Conservation (phyloP, 495 filamentous ascomycete genomes). For the Neurospora tetrasperma region DNA sequence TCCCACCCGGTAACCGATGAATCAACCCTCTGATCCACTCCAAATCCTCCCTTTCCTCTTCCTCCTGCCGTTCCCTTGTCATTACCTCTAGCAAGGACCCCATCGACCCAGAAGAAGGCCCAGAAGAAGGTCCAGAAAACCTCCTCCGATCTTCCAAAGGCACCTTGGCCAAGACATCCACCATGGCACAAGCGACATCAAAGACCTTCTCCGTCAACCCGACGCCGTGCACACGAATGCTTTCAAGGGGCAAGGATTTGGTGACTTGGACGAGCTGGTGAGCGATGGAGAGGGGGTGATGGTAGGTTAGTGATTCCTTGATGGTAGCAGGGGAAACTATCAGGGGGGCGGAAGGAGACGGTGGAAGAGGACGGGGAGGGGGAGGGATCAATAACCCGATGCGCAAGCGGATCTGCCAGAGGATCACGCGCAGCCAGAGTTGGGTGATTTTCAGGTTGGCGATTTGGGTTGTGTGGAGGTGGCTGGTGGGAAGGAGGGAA, state of each 20-base stretch:
- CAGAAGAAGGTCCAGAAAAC: too few species aligned
- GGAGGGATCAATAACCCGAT: conserved; percentile 20
- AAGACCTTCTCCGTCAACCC: conserved; percentile 51
- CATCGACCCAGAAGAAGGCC: too few species aligned
- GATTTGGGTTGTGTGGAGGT: conserved; percentile 57
- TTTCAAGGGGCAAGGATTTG: conserved; percentile 38
- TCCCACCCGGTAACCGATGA: not conserved
- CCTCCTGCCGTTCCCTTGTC: not conserved
- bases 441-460: conserved; percentile 63
- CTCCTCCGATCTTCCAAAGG: conserved; percentile 15
- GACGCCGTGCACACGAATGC: conserved; percentile 51
- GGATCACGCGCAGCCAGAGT: conserved; percentile 62
- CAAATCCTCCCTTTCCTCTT: not conserved
- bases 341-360: not conserved
- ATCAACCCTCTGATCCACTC: not conserved
- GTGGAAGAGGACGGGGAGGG: not conserved
- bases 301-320: conserved; percentile 24
- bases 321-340: not conserved
- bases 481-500: not conserved
- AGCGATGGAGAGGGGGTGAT: conserved; percentile 48
- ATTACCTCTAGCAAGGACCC: not conserved
- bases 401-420: conserved; percentile 53
- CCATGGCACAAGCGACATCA: conserved; percentile 45
- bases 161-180: conserved; percentile 37
- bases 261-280: conserved; percentile 45